Evolutionary conservation across 2,329 filamentous ascomycete genomes (phyloP).

Genomic region (Ophiostoma tasmaniense): DNA sequence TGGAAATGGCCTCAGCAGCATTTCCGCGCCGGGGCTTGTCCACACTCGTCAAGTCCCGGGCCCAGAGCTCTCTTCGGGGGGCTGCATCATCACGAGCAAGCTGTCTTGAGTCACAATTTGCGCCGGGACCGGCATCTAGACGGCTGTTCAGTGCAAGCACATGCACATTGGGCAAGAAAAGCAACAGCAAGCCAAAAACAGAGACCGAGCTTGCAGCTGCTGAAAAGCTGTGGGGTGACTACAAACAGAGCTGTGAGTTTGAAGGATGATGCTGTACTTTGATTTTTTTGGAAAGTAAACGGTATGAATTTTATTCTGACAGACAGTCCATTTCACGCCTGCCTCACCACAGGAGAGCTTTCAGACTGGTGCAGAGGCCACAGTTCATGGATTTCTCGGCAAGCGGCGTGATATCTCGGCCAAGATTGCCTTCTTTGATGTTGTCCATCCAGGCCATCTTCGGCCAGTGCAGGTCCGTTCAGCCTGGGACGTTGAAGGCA

Average conservation of each 20-base stretch:
- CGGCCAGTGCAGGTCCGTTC: constrained; percentile 35
- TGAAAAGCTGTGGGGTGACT: constrained; percentile 29
- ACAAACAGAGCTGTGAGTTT: constrained; percentile 36
- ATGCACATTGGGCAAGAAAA: neutral
- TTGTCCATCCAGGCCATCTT: constrained; percentile 30
- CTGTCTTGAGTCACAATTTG: neutral
- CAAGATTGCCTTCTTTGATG: constrained; percentile 61
- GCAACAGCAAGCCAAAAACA: neutral
- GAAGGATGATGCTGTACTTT: neutral
- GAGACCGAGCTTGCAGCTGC: neutral
- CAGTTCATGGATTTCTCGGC: constrained; percentile 63
- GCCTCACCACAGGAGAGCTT: constrained; percentile 25
- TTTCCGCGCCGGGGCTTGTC: constrained; percentile 9
- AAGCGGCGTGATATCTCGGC: constrained; percentile 59
- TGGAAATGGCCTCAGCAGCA: constrained; percentile 9
- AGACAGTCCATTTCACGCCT: constrained; percentile 26
- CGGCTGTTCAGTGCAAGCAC: neutral
- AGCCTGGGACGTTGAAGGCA: constrained; percentile 32
- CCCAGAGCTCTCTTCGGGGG: neutral
- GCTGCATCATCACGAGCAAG: neutral
- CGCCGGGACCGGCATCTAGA: neutral
- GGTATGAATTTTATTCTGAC: neutral
- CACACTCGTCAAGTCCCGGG: neutral
- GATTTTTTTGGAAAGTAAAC: neutral
- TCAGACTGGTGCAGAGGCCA: constrained; percentile 34